Evolutionary conservation across 2,329 filamentous ascomycete species (phyloP), one percentile per base, ranked within the genome.

Genomic region (Botrytis sinoallii): DNA sequence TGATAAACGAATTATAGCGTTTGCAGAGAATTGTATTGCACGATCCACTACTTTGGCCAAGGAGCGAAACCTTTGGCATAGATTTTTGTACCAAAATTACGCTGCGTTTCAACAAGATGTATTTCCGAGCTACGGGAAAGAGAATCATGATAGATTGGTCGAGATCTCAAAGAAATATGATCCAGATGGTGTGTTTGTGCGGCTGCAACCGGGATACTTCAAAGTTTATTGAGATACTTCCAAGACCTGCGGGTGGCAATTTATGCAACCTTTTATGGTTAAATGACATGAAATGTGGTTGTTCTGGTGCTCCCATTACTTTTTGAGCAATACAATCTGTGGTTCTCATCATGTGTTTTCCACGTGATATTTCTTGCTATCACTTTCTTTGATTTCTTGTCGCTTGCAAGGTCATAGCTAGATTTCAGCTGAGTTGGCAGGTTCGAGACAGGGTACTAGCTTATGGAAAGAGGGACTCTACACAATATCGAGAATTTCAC

Each of bases 41-140:
- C 77, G 79, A 0, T 77, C 77, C 18, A 77, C 81, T 20, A 75
- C 75, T 0, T 77, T 79, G 4, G 81, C 83, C 16, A 76, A 79
- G 60, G 76, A 79, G n/a, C 77, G 79, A 10, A 81, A 80, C 0
- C 74, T 84, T 0, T 78, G 82, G 57, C 80, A 83, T 70, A 79
- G 80, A 0, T 85, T 81, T 48, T 74, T 86, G 38, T 84, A 84
- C 75, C 77, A 84, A 55, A 84, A 84, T 71, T 84, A 85, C 71
- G 83, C 82, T 4, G 78, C 81, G 22, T 61, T 73, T 18, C 78
- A 79, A 32, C 83, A 85, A 73, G 74, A 80, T 64, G 81, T 83
- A 4, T 78, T 85, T 25, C 35, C 73, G 22, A 75, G 81, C 5
- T 85, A 84, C 71, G 83, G 83, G 0, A 71, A 76, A 52, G 75